These are phyloP conservation scores for Pichia nanzhaoensis DNA, from an alignment of 805 yeast species.

Conservation along the genomic window DNA sequence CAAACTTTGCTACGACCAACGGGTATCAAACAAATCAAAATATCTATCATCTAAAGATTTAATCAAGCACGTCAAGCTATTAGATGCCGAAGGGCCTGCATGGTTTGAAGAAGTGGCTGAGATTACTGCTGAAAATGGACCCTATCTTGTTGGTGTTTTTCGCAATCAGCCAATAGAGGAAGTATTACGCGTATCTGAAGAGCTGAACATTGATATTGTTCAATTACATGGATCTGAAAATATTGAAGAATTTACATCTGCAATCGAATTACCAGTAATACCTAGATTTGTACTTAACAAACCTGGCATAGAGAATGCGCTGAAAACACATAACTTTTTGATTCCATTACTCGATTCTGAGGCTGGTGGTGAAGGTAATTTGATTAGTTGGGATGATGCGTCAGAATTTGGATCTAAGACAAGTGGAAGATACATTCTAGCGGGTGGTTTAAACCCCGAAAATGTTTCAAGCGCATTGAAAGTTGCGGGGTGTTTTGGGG, in stretches of 20 bases:
- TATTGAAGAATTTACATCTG: slow-evolving; percentile 37
- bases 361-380: slow-evolving; percentile 84
- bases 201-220: slow-evolving; percentile 60
- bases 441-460: slow-evolving; percentile 82
- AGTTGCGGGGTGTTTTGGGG: slow-evolving; percentile 66
- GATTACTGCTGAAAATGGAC: slow-evolving; percentile 38
- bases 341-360: slow-evolving; percentile 78
- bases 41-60: slow-evolving; percentile 23
- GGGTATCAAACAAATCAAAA: slow-evolving; percentile 18
- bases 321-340: slow-evolving; percentile 33
- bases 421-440: slow-evolving; percentile 50
- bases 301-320: slow-evolving; percentile 25
- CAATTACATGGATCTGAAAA: slow-evolving; percentile 84
- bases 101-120: slow-evolving; percentile 30
- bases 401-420: slow-evolving; percentile 29
- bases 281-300: slow-evolving; percentile 65
- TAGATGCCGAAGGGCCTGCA: slow-evolving; percentile 25
- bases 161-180: slow-evolving; percentile 70
- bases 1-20: slow-evolving; percentile 19
- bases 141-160: slow-evolving; percentile 83
- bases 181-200: slow-evolving; percentile 39
- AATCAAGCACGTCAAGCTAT: not conserved
- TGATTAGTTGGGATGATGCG: slow-evolving; percentile 64
- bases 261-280: slow-evolving; percentile 51
- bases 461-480: slow-evolving; percentile 54